Base-by-base conservation (phyloP, 2,329 filamentous ascomycete genomes). In the Aspergillus pseudoglaucus region DNA sequence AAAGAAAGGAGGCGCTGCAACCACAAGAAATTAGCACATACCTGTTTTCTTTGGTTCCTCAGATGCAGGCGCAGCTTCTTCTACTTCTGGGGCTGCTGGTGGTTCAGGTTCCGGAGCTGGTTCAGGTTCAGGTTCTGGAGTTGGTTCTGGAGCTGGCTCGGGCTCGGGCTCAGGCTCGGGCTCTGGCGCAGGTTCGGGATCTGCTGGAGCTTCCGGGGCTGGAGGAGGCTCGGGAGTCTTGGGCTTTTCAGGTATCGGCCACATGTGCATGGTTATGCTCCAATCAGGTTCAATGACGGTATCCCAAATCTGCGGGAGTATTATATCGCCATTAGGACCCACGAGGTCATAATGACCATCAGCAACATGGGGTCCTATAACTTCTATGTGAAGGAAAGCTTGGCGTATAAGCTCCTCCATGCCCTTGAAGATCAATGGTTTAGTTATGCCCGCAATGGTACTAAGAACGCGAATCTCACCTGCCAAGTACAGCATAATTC, bases 351-450 rank as follows among this genome's bases (percentile, higher is more conserved):
- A 93, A 60, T 88, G 85, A 1, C 88, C 87, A 49, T 87, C 79
- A 54, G 83, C 81, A 22, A 93, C 87, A 57, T 89, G 85, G 14
- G 82, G 83, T 1, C 85, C 85, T 46, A 91, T 82, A 10, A 84
- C 74, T 43, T 90, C 87, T 44, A 93, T 84, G 57, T 90, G 85
- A 17, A 85, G 65, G 62, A 93, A 93, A 15, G 88, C 88, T 71
- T 91, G 87, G 61, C 86, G 86, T 64, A 93, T 91, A 33, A 93
- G 77, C 42, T 88, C 84, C 65, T 91, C 87, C 87, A 93, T 91
- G 15, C 87, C 87, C 85, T 90, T 56, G 5, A 37, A 44, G 22
- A 5, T 22, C 10, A 25, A 37, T 9, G 6, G n/a, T 15, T 53
- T 41, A 56, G 47, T 37, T 42, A 32, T n/a, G 15, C 10, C 17